Conservation (phyloP, 139 green algal genomes). For the Marvania coccoides region DNA sequence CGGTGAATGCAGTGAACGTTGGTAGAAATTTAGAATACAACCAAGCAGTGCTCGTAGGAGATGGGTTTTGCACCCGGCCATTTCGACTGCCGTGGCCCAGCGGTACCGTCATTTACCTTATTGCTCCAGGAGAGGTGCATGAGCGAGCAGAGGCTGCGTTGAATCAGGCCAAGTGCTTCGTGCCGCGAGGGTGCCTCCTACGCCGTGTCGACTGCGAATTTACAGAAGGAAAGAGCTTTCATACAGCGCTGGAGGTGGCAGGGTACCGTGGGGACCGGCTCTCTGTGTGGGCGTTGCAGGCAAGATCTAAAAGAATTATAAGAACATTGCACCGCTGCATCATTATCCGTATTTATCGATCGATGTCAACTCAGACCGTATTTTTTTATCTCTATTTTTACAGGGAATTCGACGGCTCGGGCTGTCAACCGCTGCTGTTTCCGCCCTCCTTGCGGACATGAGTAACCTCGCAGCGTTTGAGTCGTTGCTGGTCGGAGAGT, state of each 20-base stretch:
- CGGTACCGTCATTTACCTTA: constrained; percentile 61
- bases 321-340: too few species aligned
- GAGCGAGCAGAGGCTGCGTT: constrained; percentile 34
- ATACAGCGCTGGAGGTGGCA: constrained; percentile 15
- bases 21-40: constrained; percentile 32
- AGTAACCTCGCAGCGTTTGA: constrained; percentile 41
- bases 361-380: not conserved
- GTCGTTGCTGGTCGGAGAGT: constrained; percentile 43
- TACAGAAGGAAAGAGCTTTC: not conserved
- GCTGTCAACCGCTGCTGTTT: not conserved
- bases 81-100: constrained; percentile 55
- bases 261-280: constrained; percentile 53
- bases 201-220: constrained; percentile 38
- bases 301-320: not conserved
- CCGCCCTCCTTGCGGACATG: constrained; percentile 27
- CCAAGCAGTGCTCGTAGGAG: constrained; percentile 70
- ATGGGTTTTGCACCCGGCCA: constrained; percentile 60
- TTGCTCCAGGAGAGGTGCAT: constrained; percentile 45
- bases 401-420: constrained; percentile 18
- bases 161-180: constrained; percentile 7
- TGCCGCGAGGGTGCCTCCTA: constrained; percentile 55
- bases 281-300: constrained; percentile 51
- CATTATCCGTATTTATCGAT: too few species aligned
- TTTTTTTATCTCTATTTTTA: not conserved
- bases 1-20: constrained; percentile 42